Percentiles rank a stretch among this genome's conserved stretches.
Evolutionary conservation across 2,329 filamentous ascomycete species (phyloP).

Genomic region (Pseudocercospora fuligena): DNA sequence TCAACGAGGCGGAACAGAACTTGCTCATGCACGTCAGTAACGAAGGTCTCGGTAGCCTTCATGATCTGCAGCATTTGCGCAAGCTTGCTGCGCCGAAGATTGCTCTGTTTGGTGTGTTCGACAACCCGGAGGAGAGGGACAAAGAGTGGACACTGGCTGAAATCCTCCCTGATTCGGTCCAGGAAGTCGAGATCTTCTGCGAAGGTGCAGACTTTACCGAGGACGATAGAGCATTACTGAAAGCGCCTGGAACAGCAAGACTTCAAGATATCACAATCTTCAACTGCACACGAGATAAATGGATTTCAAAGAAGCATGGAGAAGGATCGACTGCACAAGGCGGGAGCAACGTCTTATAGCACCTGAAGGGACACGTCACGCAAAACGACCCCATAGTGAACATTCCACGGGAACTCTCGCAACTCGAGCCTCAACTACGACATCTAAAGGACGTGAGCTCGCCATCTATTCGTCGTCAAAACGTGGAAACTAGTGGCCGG

Average conservation of each 20-base stretch:
- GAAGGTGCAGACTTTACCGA: slow-evolving; percentile 10
- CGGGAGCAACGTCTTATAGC: no score
- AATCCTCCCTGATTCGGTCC: slow-evolving; percentile 7
- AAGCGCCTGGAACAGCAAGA: slow-evolving; percentile 3
- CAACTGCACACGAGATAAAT: slow-evolving; percentile 7
- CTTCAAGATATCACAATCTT: slow-evolving; percentile 11
- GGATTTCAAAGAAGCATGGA: slow-evolving; percentile 4
- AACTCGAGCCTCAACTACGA: no score
- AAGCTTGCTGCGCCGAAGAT: slow-evolving; percentile 6
- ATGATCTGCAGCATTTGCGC: slow-evolving; percentile 6
- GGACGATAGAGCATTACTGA: slow-evolving; percentile 10
- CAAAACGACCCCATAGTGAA: no score
- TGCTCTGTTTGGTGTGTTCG: slow-evolving; percentile 12
- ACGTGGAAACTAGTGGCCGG: no score
- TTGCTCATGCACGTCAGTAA: background rate
- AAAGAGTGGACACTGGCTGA: slow-evolving; percentile 16
- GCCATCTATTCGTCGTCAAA: no score
- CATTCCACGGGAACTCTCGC: no score
- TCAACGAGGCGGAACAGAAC: background rate
- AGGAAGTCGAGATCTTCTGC: slow-evolving; percentile 15
- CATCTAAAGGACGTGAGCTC: no score
- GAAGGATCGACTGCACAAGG: background rate
- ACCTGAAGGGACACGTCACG: no score
- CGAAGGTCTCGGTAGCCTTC: slow-evolving; percentile 10
- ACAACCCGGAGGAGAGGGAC: slow-evolving; percentile 13